Percentiles rank a stretch among this genome's conserved stretches.
phyloP scores from a whole-genome alignment of 1,139 yeast species.

The Taphrina sp. region DNA sequence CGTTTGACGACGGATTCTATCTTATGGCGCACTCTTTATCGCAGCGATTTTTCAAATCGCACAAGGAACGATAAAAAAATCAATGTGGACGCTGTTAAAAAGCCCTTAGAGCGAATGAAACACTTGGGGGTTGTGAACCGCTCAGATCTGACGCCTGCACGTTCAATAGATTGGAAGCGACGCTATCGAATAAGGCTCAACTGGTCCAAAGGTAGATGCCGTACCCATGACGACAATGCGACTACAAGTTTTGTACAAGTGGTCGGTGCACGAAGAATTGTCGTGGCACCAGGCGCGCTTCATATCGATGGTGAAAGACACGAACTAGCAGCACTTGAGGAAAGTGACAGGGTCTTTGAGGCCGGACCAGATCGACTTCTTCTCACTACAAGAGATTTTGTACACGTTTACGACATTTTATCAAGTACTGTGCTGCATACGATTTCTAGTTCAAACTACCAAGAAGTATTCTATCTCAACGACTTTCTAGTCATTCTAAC shows the following conservation, averaged over 20 bases:
- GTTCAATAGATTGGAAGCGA: conserved; percentile 9
- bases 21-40: conserved; percentile 12
- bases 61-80: no score
- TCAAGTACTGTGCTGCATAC: neutral
- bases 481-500: neutral
- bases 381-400: neutral
- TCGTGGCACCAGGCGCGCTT: neutral
- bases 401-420: neutral
- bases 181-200: conserved; percentile 19
- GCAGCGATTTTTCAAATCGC: neutral
- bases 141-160: neutral
- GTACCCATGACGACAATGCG: neutral
- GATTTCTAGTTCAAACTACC: neutral
- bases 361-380: neutral
- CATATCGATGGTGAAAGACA: neutral
- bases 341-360: neutral
- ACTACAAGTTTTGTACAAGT: neutral
- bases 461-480: neutral
- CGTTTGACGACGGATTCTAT: conserved; percentile 9
- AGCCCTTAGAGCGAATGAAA: neutral
- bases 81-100: neutral
- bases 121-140: neutral
- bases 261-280: neutral
- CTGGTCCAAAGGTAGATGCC: conserved; percentile 19
- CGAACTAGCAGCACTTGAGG: neutral